These are phyloP conservation scores for Psidium friedrichsthalianum DNA, from an alignment of 345 rosid genomes.

Conservation along the genomic window DNA sequence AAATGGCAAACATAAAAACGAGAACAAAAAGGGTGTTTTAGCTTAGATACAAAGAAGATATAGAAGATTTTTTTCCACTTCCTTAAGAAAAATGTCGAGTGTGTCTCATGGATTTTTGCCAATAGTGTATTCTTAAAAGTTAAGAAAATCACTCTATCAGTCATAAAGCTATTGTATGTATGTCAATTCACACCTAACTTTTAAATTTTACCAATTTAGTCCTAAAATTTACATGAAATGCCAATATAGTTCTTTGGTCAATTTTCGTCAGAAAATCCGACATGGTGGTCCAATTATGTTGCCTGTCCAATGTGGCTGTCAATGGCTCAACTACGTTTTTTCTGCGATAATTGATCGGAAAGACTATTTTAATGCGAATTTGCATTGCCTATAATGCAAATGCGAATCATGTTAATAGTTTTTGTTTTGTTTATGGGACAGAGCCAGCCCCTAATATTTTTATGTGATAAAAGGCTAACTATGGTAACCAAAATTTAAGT, in stretches of 20 bases:
- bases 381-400: not conserved
- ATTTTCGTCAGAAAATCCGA: not conserved
- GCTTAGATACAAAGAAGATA: not conserved
- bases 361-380: not conserved
- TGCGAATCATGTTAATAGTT: not conserved
- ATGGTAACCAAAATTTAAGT: not conserved
- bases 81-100: not conserved
- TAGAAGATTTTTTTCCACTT: not conserved
- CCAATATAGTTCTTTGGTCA: not conserved
- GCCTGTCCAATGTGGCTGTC: rapidly evolving
- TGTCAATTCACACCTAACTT: not conserved
- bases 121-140: not conserved
- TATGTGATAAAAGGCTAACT: not conserved
- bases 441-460: not conserved
- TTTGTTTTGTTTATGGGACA: rapidly evolving
- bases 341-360: not conserved
- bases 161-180: not conserved
- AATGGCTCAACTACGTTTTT: not conserved
- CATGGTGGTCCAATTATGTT: not conserved
- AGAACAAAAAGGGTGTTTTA: not conserved
- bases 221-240: not conserved
- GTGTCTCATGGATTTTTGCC: not conserved
- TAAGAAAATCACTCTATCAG: not conserved
- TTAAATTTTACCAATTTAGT: not conserved
- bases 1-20: not conserved